These are phyloP conservation scores for Beauveria medogensis DNA, from an alignment of 2,329 filamentous ascomycete species.

Conservation along the genomic window DNA sequence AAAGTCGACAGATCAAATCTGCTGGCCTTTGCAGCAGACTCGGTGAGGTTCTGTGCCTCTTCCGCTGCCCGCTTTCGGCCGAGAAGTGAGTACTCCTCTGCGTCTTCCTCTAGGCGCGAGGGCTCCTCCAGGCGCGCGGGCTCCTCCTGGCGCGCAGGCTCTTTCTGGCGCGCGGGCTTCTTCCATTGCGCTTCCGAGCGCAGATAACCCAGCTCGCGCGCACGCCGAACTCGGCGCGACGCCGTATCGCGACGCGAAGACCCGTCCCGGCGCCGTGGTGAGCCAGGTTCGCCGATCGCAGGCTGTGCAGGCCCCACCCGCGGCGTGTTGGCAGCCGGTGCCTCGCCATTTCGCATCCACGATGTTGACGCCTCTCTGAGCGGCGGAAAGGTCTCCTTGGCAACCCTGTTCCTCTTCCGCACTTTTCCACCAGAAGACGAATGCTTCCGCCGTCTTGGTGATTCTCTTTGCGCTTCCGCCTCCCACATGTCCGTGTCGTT, in stretches of 20 bases:
- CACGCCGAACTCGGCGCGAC: too few relatives aligned
- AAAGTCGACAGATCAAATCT: constrained; percentile 44
- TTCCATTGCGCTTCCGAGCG: too few relatives aligned
- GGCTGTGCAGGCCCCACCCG: not conserved
- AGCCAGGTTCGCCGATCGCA: constrained; percentile 13
- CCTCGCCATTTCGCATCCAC: constrained; percentile 25
- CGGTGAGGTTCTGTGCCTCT: constrained; percentile 11
- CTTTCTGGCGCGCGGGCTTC: not conserved
- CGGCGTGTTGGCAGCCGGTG: not conserved
- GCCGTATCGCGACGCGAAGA: too few relatives aligned
- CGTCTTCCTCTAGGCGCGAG: constrained; percentile 6
- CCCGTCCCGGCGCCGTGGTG: too few relatives aligned
- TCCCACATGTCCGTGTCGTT: constrained; percentile 51
- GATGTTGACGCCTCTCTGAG: too few relatives aligned
- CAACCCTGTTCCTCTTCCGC: too few relatives aligned
- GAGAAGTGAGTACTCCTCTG: constrained; percentile 39
- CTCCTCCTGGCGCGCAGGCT: not conserved
- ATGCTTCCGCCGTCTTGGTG: constrained; percentile 26
- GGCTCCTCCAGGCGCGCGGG: not conserved
- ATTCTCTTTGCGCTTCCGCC: constrained; percentile 43
- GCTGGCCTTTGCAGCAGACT: constrained; percentile 20
- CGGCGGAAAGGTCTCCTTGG: too few relatives aligned
- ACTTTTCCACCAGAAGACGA: constrained; percentile 20
- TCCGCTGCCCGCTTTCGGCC: constrained; percentile 18
- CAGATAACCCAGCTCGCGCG: too few relatives aligned